Base-by-base conservation (phyloP, 1,284 basidiomycete species). In the Sphaerobolus stellatus region DNA sequence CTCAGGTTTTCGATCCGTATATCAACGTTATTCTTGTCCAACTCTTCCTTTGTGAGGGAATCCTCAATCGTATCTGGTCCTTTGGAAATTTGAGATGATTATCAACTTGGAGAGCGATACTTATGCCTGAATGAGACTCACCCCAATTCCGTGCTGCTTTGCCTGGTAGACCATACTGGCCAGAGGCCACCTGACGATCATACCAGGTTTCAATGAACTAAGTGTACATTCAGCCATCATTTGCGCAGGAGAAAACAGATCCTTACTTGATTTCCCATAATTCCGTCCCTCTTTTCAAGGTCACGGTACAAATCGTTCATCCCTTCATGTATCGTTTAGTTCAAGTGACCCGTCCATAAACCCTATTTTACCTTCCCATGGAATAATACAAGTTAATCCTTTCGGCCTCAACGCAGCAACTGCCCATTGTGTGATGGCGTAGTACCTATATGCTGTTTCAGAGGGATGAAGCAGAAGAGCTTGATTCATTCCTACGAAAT, bases 121-220 rank as follows among this genome's bases (percentile, higher is more conserved):
- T 13, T 13, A 43, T 11, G 14, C 14, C 16, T 22, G 9, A 43
- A 43, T 43, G 9, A 16, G 41, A 11, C 41, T 43, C 11, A 43
- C 41, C 41, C 41, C 41, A 43, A 43, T 43, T 43, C 16, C 41
- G 41, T 16, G 41, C 20, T 22, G 41, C 41, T 22, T 43, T 43
- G 14, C 41, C 41, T 13, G 41, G 41, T 13, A 43, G 20, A 20
- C 41, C 41, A 20, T 43, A 43, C 41, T 43, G 41, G 20, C 24
- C 24, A 11, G 41, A 43, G 9, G 20, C 20, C 9, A 43, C 41
- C 24, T 43, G 41, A 9, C 41, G 9, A 16, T 43, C 24, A 22
- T 43, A 43, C 41, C 41, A 43, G 11, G 11, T 8, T 43, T 43
- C 41, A 9, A 43, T 13, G 20, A 43, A 43, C 41, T 43, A 16